A percentile compares a stretch with the other conserved stretches of the same genome.
These are phyloP conservation scores for Brassica cretica DNA, from an alignment of 345 rosid species.

Conservation along the genomic window DNA sequence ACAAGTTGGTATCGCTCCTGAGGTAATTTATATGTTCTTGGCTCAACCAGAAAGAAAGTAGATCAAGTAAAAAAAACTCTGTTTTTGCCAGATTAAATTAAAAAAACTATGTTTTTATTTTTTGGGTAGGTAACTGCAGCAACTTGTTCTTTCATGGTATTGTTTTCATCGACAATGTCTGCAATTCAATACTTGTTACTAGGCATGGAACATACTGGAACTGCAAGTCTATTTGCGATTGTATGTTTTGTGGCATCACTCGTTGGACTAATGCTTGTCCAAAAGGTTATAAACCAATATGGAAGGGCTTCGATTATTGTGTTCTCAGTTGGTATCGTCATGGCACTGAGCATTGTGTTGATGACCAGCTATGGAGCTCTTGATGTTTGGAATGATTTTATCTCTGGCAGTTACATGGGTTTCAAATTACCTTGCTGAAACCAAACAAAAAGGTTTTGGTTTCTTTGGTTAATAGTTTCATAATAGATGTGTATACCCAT, in stretches of 20 bases:
- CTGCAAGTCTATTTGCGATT: constrained; percentile 38
- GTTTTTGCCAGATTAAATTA: not conserved
- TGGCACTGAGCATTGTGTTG: constrained; percentile 75
- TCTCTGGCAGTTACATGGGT: constrained; percentile 67
- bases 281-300: constrained; percentile 50
- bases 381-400: constrained; percentile 62
- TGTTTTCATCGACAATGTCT: constrained; percentile 42
- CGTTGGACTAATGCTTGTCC: constrained; percentile 66
- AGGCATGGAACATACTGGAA: constrained; percentile 59
- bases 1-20: constrained; percentile 69
- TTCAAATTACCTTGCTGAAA: constrained; percentile 69
- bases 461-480: constrained; percentile 26
- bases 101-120: constrained; percentile 20
- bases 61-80: not conserved
- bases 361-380: constrained; percentile 74
- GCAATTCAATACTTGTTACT: constrained; percentile 54
- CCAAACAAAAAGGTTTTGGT: constrained; percentile 19
- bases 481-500: constrained; percentile 11
- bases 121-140: constrained; percentile 84
- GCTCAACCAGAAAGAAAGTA: not conserved
- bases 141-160: constrained; percentile 38
- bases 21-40: constrained; percentile 46
- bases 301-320: constrained; percentile 88
- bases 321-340: constrained; percentile 73
- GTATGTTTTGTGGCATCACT: constrained; percentile 70